Percentiles rank a stretch among this genome's conserved stretches.
These are phyloP conservation scores for Boletus semigastroideus DNA, from an alignment of 1,284 basidiomycete species.

Conservation along the genomic window DNA sequence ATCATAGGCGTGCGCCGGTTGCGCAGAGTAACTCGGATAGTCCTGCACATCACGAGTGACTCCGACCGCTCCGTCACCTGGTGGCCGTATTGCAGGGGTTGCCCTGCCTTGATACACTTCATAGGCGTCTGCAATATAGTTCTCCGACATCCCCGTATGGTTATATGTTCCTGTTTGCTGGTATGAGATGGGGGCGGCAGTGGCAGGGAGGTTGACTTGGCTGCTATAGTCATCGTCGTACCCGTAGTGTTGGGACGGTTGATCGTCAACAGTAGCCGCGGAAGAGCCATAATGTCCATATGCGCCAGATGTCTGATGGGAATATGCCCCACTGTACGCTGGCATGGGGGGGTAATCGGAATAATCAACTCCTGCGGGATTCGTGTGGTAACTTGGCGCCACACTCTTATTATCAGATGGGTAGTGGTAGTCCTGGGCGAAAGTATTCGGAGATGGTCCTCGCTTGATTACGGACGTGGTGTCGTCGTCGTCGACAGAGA, in stretches of 20 bases:
- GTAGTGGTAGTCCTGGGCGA: constrained; percentile 56
- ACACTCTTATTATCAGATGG: constrained; percentile 38
- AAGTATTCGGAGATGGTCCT: constrained; percentile 52
- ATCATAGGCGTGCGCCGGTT: constrained; percentile 28
- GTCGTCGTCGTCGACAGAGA: constrained; percentile 83
- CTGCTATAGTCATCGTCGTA: constrained; percentile 69
- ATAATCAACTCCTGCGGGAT: constrained; percentile 42
- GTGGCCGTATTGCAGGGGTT: constrained; percentile 28
- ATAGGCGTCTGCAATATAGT: constrained; percentile 40
- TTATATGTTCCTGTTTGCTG: constrained; percentile 31
- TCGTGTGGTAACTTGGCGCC: constrained; percentile 36
- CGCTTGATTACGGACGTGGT: constrained; percentile 57
- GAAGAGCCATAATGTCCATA: constrained; percentile 59
- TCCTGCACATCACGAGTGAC: constrained; percentile 37
- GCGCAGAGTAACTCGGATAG: constrained; percentile 34
- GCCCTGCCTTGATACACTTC: constrained; percentile 54
- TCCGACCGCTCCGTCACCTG: constrained; percentile 22
- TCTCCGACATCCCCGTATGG: constrained; percentile 31
- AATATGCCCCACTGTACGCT: constrained; percentile 57
- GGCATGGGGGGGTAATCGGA: constrained; percentile 74
- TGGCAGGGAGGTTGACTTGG: constrained; percentile 51
- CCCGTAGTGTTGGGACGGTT: constrained; percentile 38
- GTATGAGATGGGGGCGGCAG: constrained; percentile 55
- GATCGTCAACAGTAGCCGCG: constrained; percentile 52
- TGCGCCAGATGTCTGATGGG: constrained; percentile 47